A percentile compares a stretch with the other conserved stretches of the same genome.
Conservation (phyloP, 805 yeast species). For the Candida berthetii region DNA sequence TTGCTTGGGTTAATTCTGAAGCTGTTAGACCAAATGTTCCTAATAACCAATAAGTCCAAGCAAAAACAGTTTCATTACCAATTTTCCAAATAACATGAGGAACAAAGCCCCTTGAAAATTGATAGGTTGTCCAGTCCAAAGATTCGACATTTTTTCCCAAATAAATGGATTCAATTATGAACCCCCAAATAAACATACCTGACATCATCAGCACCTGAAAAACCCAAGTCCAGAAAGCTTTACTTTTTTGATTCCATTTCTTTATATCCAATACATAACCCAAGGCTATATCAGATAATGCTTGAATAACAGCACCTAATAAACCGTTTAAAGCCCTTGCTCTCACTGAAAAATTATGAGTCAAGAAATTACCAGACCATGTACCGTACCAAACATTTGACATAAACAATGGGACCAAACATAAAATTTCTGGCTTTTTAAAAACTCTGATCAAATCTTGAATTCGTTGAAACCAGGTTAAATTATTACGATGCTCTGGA, state of each 20-base stretch:
- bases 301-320: slow-evolving; percentile 11
- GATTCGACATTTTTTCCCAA: too few species aligned
- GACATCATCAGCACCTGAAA: too few species aligned
- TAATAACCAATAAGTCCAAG: too few species aligned
- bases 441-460: slow-evolving; percentile 2
- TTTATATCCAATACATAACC: slow-evolving; percentile 9
- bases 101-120: too few species aligned
- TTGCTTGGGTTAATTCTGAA: too few species aligned
- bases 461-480: not conserved
- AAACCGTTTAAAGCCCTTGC: slow-evolving; percentile 15
- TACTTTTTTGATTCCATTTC: slow-evolving; percentile 3
- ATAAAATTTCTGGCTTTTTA: slow-evolving; percentile 6
- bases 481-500: not conserved
- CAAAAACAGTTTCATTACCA: too few species aligned
- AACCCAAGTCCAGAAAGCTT: slow-evolving; percentile 12
- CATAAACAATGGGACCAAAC: slow-evolving; percentile 11
- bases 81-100: too few species aligned
- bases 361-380: slow-evolving; percentile 10
- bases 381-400: slow-evolving; percentile 11
- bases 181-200: too few species aligned
- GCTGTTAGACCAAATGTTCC: too few species aligned
- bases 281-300: slow-evolving; percentile 6
- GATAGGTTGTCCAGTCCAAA: too few species aligned
- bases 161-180: too few species aligned
- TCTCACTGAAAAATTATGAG: slow-evolving; percentile 16